Evolutionary conservation across 352 stramenopile genomes (phyloP).

Genomic region (Globisporangium canariense): DNA sequence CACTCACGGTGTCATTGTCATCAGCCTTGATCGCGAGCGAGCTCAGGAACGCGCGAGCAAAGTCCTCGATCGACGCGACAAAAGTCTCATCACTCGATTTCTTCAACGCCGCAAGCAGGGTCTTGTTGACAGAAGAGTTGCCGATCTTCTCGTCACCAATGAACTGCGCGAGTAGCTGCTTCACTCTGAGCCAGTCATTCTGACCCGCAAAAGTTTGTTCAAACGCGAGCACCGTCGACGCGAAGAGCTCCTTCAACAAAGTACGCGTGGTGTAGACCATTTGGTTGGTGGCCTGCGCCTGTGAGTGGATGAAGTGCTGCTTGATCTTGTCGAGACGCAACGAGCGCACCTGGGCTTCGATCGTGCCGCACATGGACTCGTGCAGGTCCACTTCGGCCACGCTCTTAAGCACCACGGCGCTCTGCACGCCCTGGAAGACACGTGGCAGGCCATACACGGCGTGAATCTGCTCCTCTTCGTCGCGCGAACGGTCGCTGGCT

Average conservation of each 20-base stretch:
- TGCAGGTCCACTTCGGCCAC: constrained; percentile 60
- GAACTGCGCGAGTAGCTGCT: constrained; percentile 11
- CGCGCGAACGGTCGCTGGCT: constrained; percentile 11
- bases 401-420: constrained; percentile 48
- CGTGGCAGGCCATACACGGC: constrained; percentile 44
- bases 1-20: background rate
- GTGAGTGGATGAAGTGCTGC: constrained; percentile 31
- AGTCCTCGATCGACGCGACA: constrained; percentile 10
- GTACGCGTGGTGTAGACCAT: constrained; percentile 21
- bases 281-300: constrained; percentile 17
- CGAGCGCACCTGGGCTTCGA: constrained; percentile 47
- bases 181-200: constrained; percentile 26
- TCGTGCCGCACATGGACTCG: constrained; percentile 50
- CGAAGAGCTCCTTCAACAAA: constrained; percentile 44
- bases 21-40: constrained; percentile 1
- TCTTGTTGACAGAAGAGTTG: background rate
- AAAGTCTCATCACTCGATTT: constrained; percentile 19
- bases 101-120: constrained; percentile 15
- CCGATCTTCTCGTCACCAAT: background rate
- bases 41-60: constrained; percentile 12
- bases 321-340: constrained; percentile 50
- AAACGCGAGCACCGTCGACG: constrained; percentile 57
- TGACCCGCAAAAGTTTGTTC: constrained; percentile 31
- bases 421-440: constrained; percentile 58
- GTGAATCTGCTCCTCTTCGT: constrained; percentile 46